Evolutionary conservation across 495 filamentous ascomycete species (phyloP).

Genomic region (Penicillium roqueforti): DNA sequence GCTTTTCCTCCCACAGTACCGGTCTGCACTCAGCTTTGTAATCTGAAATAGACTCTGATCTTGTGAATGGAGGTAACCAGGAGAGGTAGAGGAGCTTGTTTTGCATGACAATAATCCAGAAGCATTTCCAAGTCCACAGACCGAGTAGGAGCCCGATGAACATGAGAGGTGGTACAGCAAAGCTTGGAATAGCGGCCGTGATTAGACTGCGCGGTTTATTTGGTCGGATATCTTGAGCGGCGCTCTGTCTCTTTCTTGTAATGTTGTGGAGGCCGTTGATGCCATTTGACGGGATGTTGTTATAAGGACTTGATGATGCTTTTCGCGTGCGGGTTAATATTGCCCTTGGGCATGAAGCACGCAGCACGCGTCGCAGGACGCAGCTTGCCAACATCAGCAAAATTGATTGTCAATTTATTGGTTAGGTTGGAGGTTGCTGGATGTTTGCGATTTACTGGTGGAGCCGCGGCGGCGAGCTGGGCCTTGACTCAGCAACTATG

Average conservation of each 20-base stretch:
- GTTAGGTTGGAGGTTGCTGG: background rate
- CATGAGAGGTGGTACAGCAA: constrained; percentile 60
- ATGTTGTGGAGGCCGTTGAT: background rate
- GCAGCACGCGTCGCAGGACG: background rate
- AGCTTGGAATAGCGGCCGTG: constrained; percentile 41
- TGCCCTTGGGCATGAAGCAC: background rate
- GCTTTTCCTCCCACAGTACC: constrained; percentile 60
- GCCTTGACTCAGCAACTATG: constrained; percentile 4
- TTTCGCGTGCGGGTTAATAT: background rate
- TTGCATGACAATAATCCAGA: constrained; percentile 76
- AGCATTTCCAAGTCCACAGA: constrained; percentile 75
- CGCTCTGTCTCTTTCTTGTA: background rate
- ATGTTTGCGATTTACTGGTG: background rate
- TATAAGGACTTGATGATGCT: background rate
- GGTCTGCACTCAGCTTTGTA: constrained; percentile 55
- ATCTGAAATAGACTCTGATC: constrained; percentile 52
- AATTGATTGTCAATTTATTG: background rate
- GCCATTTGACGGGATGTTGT: background rate
- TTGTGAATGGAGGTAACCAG: constrained; percentile 57
- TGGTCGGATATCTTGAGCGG: background rate
- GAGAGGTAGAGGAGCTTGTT: constrained; percentile 85
- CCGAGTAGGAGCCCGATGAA: constrained; percentile 62
- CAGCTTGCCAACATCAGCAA: background rate
- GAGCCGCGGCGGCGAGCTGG: background rate
- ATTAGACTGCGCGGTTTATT: background rate